Conservation (phyloP, 23 red algal genomes). For the Pyropia yezoensis region DNA sequence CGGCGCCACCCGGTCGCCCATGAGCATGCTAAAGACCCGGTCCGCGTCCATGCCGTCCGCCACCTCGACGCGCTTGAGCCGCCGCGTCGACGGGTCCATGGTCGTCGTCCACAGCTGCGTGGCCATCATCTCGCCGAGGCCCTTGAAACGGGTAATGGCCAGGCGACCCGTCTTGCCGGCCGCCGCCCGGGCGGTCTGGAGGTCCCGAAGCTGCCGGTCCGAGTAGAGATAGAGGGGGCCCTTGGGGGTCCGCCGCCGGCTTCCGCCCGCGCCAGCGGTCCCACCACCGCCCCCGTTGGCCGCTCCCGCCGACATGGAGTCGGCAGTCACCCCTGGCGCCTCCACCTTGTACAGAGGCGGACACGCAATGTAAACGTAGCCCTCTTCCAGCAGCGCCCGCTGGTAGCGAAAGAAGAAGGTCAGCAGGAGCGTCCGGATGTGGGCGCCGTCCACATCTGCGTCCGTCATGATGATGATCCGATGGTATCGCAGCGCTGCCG, state of each 20-base stretch:
- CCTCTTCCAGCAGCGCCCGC: constrained; percentile 70
- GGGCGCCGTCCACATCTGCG: constrained; percentile 97
- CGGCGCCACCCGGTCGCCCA: constrained; percentile 85
- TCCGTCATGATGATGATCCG: constrained; percentile 99
- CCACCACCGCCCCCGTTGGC: background rate
- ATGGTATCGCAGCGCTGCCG: constrained; percentile 68
- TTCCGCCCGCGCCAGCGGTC: background rate
- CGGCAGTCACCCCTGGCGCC: background rate
- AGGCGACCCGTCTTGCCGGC: constrained; percentile 35
- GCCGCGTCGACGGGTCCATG: constrained; percentile 73
- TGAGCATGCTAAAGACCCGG: constrained; percentile 78
- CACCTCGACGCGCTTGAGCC: constrained; percentile 72
- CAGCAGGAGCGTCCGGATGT: constrained; percentile 93
- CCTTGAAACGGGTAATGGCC: constrained; percentile 88
- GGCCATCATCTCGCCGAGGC: constrained; percentile 98
- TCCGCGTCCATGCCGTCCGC: constrained; percentile 89
- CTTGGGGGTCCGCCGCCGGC: constrained; percentile 10
- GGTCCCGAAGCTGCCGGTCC: constrained; percentile 37
- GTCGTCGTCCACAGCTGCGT: constrained; percentile 91
- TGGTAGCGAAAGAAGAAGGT: constrained; percentile 99
- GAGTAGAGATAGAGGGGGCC: constrained; percentile 53
- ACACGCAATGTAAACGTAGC: constrained; percentile 90
- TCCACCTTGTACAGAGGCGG: constrained; percentile 96
- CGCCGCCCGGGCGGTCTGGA: constrained; percentile 15
- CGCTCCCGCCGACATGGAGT: background rate